phyloP scores from a whole-genome alignment of 2,329 filamentous ascomycete species.

The Chaetomium sp. region DNA sequence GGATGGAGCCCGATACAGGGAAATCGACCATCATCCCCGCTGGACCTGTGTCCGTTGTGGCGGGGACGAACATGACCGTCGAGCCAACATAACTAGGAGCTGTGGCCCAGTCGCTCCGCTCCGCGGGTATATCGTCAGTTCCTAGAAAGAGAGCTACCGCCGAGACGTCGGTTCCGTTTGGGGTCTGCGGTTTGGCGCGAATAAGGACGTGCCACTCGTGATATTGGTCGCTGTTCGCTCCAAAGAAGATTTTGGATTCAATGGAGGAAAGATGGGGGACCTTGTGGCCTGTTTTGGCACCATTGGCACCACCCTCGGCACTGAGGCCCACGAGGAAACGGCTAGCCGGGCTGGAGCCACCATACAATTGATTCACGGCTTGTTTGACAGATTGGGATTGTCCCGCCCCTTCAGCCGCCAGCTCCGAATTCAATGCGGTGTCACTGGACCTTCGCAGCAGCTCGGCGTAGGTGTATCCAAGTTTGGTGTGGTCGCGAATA shows the following conservation, averaged over 20 bases:
- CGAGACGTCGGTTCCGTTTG: slow-evolving; percentile 34
- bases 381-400: slow-evolving; percentile 34
- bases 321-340: slow-evolving; percentile 23
- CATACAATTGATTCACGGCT: slow-evolving; percentile 57
- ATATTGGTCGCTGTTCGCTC: slow-evolving; percentile 34
- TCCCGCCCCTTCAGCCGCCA: slow-evolving; percentile 8
- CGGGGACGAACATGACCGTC: slow-evolving; percentile 46
- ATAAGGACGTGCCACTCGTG: slow-evolving; percentile 66
- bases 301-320: not conserved
- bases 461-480: slow-evolving; percentile 73
- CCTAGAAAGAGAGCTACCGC: slow-evolving; percentile 27
- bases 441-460: slow-evolving; percentile 31
- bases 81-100: slow-evolving; percentile 55
- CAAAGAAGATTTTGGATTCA: slow-evolving; percentile 28
- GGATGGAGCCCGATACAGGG: slow-evolving; percentile 43
- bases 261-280: not conserved
- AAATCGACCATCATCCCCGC: slow-evolving; percentile 21
- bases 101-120: slow-evolving; percentile 38
- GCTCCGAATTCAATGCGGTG: slow-evolving; percentile 25
- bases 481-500: slow-evolving; percentile 50
- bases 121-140: not conserved
- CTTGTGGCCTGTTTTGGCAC: not conserved
- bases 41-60: slow-evolving; percentile 9
- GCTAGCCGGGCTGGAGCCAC: slow-evolving; percentile 36
- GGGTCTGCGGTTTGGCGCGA: slow-evolving; percentile 33